Evolutionary conservation across 805 yeast genomes (phyloP), one percentile per base, ranked within the genome.

Genomic region (Kodamaea sagamina): DNA sequence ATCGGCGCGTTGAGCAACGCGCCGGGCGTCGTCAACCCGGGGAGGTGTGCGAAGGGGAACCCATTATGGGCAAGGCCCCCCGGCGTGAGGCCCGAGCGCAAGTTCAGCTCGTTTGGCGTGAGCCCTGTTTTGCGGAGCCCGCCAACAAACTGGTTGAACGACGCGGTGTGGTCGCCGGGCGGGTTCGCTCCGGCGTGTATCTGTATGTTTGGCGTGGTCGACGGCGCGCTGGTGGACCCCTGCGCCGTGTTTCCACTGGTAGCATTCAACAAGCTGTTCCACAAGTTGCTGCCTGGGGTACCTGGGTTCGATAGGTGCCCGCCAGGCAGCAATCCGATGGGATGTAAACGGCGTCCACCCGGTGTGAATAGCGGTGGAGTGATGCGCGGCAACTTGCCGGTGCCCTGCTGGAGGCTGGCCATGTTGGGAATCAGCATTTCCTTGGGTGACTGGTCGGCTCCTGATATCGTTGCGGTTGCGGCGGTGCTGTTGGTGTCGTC

Each of bases 11-110:
- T 66, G n/a, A 67, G 47, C 42, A 68, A 51, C 1, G 63, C 64
- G 8, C 70, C 61, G 0, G 79, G 75, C 4, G 72, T 68, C 8
- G 61, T 61, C 48, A 60, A 60, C 39, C 66, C 75, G 26, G 57
- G 76, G 46, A 48, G 71, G 38, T 43, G 63, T 28, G 65, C 59
- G 43, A 72, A 59, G 26, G 72, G 58, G 58, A 65, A 62, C 8
- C 24, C 24, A 21, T 21, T 21, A 21, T 21, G 24, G 24, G 6
- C 8, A 8, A 21, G 24, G n/a, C 69, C 74, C 10, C 82, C 86
- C 0, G 90, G 90, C 0, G 90, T 82, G 19, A 84, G 59, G 0
- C 93, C 92, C 0, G 86, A 71, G 50, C 95, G 72, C 39, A 87
- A 51, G 39, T 81, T 75, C 4, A 88, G 78, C 57, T 86, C 95